Evolutionary conservation across 225 moss, liverwort and hornwort species (phyloP).

Genomic region (Bryum argenteum): DNA sequence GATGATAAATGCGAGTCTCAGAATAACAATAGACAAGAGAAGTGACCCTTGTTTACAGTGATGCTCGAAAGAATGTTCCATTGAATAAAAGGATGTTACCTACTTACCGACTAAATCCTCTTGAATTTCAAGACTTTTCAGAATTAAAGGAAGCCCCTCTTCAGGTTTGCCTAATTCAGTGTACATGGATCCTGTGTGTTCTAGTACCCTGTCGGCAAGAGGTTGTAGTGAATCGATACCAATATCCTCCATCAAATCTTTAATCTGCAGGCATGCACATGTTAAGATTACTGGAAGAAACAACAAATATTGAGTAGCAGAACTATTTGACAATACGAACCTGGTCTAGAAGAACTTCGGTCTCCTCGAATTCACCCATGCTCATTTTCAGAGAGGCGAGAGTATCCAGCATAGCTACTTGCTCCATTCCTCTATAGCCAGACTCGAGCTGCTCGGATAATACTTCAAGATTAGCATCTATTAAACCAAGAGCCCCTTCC

Average conservation of each 20-base stretch:
- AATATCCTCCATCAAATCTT: conserved; percentile 60
- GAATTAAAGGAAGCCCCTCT: conserved; percentile 67
- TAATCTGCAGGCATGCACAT: conserved; percentile 50
- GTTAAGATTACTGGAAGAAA: conserved; percentile 7
- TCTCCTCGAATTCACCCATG: conserved; percentile 72
- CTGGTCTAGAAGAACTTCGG: conserved; percentile 70
- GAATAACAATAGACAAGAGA: not conserved
- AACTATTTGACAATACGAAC: conserved; percentile 25
- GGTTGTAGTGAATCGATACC: conserved; percentile 58
- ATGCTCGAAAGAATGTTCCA: not conserved
- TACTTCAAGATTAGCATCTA: conserved; percentile 83
- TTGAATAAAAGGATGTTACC: not conserved
- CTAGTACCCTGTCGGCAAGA: conserved; percentile 70
- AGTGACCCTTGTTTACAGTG: not conserved
- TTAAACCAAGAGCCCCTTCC: conserved; percentile 67
- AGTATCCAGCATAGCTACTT: conserved; percentile 87
- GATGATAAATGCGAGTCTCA: not conserved
- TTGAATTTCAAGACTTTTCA: conserved; percentile 77
- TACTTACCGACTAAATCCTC: conserved; percentile 69
- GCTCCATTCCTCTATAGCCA: conserved; percentile 81
- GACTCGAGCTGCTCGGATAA: conserved; percentile 74
- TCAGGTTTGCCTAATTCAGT: conserved; percentile 71
- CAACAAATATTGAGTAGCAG: not conserved
- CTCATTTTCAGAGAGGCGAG: conserved; percentile 83
- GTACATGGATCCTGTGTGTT: conserved; percentile 92